Base-by-base conservation (phyloP, 306 rosid species). In the Fagus sylvatica region DNA sequence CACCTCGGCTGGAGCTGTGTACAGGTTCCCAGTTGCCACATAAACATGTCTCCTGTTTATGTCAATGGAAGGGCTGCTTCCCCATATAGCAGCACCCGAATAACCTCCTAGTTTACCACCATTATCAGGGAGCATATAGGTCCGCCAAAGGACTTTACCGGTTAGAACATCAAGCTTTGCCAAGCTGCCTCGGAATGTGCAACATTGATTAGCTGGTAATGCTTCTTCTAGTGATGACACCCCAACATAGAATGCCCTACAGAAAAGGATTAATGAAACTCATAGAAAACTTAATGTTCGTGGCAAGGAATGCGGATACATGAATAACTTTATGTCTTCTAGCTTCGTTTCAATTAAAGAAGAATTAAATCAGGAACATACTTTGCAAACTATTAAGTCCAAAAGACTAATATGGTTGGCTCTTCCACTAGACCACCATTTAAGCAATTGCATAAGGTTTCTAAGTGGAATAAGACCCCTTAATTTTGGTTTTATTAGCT, bases 11-110 rank as follows among this genome's bases (percentile, higher is more conserved):
- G 84, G 86, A 42, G 89, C 84, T 11, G 72, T 79, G 73, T 79
- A 85, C 82, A 85, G 89, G 68, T 79, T 74, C 7, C 86, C 89
- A 0, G 86, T 85, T 36, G 81, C 84, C 3, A 82, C 86, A 62
- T 85, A 76, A 34, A 85, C 84, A n/a, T 65, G 84, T 76, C 72
- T 51, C 15, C 88, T 43, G n/a, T 6, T 15, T 11, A 79, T 34
- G 43, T 85, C 84, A 49, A 85, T 82, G 54, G 88, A 48, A 3
- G 86, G 88, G 81, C 88, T 85, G 77, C 86, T 85, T 75, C 88
- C 86, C 88, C 84, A 85, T 33, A 85, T 75, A 5, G 86, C 86
- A 36, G 86, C 86, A 8, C 88, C 86, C 0, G 86, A 68, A 22
- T 82, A 85, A 15, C 84, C 84, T n/a, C 76, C 79, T 15, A 76